These are phyloP conservation scores for Aschersonia sp. DNA, from an alignment of 2,329 filamentous ascomycete genomes.

Conservation along the genomic window DNA sequence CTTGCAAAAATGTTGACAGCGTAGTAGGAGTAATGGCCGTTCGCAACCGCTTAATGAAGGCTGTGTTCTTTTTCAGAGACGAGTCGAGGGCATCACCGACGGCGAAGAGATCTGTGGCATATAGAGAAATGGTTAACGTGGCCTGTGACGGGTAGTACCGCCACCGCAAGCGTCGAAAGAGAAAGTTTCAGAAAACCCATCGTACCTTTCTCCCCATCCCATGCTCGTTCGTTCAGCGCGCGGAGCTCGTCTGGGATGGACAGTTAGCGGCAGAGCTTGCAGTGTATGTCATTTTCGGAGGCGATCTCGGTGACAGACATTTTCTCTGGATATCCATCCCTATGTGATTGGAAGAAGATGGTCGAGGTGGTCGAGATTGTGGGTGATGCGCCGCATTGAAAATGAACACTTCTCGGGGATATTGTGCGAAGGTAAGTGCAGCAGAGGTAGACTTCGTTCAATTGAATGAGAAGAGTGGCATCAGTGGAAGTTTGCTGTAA, in stretches of 20 bases:
- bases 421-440: too few species aligned
- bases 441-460: too few species aligned
- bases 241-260: constrained; percentile 63
- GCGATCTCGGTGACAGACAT: background rate
- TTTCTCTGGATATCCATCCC: constrained; percentile 4
- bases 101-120: constrained; percentile 53
- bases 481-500: too few species aligned
- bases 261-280: too few species aligned
- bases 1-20: constrained; percentile 71
- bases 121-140: too few species aligned
- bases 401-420: too few species aligned
- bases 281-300: background rate
- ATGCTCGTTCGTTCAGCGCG: constrained; percentile 73
- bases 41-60: constrained; percentile 90
- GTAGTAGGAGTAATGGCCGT: constrained; percentile 74
- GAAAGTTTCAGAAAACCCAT: too few species aligned
- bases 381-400: constrained; percentile 1
- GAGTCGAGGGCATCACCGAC: constrained; percentile 77
- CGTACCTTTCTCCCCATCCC: constrained; percentile 75
- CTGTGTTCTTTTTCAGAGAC: constrained; percentile 93
- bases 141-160: too few species aligned
- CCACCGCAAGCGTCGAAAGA: too few species aligned
- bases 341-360: constrained; percentile 1
- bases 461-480: too few species aligned
- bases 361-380: background rate